These are phyloP conservation scores for Mycosarcoma mackinlayi DNA, from an alignment of 1,284 basidiomycete species.

Conservation along the genomic window DNA sequence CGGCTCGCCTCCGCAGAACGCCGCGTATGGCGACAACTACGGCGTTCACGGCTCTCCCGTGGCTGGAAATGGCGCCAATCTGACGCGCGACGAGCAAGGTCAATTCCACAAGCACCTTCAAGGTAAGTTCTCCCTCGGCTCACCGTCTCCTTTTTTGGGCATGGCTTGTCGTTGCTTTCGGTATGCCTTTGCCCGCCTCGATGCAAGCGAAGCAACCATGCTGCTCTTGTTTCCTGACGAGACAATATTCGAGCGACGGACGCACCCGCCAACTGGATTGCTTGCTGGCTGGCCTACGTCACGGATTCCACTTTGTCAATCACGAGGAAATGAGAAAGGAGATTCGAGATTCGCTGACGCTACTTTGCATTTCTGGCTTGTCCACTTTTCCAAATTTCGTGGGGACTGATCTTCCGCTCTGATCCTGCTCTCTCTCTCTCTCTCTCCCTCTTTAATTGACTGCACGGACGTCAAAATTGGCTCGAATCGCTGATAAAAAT, in stretches of 20 bases:
- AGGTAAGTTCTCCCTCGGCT: constrained; percentile 45
- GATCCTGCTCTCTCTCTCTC: no score
- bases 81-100: constrained; percentile 42
- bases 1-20: constrained; percentile 16
- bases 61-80: constrained; percentile 28
- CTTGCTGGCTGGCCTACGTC: no score
- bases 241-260: no score
- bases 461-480: constrained; percentile 3
- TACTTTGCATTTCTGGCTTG: constrained; percentile 3
- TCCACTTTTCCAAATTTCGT: neutral
- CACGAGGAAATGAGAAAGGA: neutral
- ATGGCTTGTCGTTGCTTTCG: no score
- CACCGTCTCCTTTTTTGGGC: no score
- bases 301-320: no score
- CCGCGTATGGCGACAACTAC: constrained; percentile 16
- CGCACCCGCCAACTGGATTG: no score
- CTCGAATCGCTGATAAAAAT: neutral
- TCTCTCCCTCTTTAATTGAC: no score
- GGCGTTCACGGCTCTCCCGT: constrained; percentile 25
- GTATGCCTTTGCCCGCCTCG: no score
- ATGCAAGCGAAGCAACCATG: no score
- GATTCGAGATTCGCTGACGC: constrained; percentile 17
- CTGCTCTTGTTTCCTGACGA: no score
- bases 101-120: constrained; percentile 47
- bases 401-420: neutral